Conservation (phyloP, 1,284 basidiomycete genomes). For the Vanrija humicola region DNA sequence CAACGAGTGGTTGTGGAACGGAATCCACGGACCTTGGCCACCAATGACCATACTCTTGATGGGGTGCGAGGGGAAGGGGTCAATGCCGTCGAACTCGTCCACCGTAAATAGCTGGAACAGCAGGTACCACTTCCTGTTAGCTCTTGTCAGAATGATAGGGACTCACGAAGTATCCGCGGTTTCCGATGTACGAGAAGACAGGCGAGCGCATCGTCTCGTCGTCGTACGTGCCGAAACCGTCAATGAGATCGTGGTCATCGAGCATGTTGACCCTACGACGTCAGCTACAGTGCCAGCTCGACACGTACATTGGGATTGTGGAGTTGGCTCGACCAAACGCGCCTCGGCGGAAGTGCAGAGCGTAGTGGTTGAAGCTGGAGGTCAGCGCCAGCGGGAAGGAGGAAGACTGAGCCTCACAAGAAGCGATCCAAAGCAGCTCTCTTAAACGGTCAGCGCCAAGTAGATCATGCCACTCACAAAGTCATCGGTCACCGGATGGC, state of each 20-base stretch:
- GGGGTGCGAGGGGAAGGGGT: constrained; percentile 60
- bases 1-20: constrained; percentile 74
- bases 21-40: constrained; percentile 65
- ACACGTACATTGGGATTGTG: constrained; percentile 63
- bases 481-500: constrained; percentile 64
- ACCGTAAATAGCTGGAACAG: constrained; percentile 89
- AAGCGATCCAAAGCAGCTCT: constrained; percentile 71
- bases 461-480: constrained; percentile 51
- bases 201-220: constrained; percentile 74
- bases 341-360: constrained; percentile 75
- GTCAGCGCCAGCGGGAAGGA: neutral
- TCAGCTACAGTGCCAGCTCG: too few species aligned
- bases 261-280: constrained; percentile 52
- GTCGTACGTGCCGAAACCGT: constrained; percentile 80
- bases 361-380: constrained; percentile 77
- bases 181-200: constrained; percentile 65
- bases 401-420: constrained; percentile 33
- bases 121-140: constrained; percentile 58
- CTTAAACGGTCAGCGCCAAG: constrained; percentile 13
- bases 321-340: constrained; percentile 90
- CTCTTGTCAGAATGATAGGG: neutral
- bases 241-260: constrained; percentile 65
- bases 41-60: constrained; percentile 73
- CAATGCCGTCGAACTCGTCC: constrained; percentile 66
- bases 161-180: constrained; percentile 68